Conservation (phyloP, 2,329 filamentous ascomycete species). For the Simplicillium aogashimaense region DNA sequence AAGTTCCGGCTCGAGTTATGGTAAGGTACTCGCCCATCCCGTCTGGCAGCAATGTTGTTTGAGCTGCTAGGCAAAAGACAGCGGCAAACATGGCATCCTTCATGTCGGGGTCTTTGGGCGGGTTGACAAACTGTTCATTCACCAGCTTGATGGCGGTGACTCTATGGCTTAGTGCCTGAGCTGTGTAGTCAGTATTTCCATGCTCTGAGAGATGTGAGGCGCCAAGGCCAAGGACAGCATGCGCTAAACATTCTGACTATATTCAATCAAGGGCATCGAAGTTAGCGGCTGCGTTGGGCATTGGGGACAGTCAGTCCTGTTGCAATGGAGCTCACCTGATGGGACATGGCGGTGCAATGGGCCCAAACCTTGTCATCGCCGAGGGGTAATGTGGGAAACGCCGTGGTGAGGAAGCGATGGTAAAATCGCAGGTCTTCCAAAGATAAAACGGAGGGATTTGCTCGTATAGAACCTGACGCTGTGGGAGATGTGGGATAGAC, state of each 20-base stretch:
- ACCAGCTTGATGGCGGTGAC: slow-evolving; percentile 23
- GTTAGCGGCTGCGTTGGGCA: too few species aligned
- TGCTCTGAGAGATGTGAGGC: slow-evolving; percentile 24
- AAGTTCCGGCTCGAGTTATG: slow-evolving; percentile 19
- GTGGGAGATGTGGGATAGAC: slow-evolving; percentile 14
- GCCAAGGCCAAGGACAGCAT: slow-evolving; percentile 25
- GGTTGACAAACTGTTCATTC: slow-evolving; percentile 18
- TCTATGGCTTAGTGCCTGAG: slow-evolving; percentile 22
- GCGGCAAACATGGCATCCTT: slow-evolving; percentile 25
- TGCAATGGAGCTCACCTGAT: slow-evolving; percentile 16
- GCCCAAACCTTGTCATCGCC: slow-evolving; percentile 20
- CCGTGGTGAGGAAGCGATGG: slow-evolving; percentile 36
- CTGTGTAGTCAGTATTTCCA: slow-evolving; percentile 14
- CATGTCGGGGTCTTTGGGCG: slow-evolving; percentile 15
- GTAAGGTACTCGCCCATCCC: slow-evolving; percentile 27
- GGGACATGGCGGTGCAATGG: slow-evolving; percentile 21
- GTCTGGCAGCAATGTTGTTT: slow-evolving; percentile 23
- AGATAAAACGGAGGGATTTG: slow-evolving; percentile 17
- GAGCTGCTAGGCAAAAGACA: slow-evolving; percentile 22
- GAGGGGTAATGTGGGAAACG: slow-evolving; percentile 26
- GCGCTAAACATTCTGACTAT: slow-evolving; percentile 27
- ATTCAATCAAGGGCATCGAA: too few species aligned
- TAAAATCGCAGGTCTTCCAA: slow-evolving; percentile 38
- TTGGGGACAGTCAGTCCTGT: too few species aligned
- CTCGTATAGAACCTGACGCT: slow-evolving; percentile 1